phyloP scores from a whole-genome alignment of 257 asterid genomes.

The Primulina eburnea region DNA sequence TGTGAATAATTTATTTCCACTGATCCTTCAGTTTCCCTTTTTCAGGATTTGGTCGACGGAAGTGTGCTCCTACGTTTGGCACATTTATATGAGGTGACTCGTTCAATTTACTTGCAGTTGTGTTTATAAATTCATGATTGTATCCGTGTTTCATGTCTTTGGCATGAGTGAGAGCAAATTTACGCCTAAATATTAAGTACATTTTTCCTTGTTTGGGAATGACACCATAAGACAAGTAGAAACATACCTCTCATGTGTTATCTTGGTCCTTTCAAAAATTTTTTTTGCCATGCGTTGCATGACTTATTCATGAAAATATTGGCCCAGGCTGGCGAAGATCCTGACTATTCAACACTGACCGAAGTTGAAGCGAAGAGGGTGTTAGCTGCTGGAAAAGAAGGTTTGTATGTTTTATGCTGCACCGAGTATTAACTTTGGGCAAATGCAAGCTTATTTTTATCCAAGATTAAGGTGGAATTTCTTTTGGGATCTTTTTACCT shows the following conservation, averaged over 20 bases:
- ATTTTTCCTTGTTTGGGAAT: background rate
- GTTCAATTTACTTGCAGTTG: background rate
- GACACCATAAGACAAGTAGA: background rate
- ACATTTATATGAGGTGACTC: slow-evolving; percentile 71
- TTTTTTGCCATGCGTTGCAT: background rate
- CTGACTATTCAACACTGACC: slow-evolving; percentile 53
- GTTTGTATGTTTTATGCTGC: slow-evolving; percentile 29
- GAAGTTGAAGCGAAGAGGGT: slow-evolving; percentile 65
- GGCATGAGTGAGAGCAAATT: background rate
- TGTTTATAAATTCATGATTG: background rate
- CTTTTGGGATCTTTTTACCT: too few species aligned
- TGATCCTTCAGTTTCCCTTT: slow-evolving; percentile 21
- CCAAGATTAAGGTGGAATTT: background rate
- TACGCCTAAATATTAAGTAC: background rate
- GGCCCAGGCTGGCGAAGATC: slow-evolving; percentile 73
- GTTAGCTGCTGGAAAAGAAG: slow-evolving; percentile 56
- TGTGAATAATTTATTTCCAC: slow-evolving; percentile 12
- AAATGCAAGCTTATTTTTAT: background rate
- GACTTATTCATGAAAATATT: slow-evolving; percentile 15
- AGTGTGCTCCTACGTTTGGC: slow-evolving; percentile 74
- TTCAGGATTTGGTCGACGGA: slow-evolving; percentile 61
- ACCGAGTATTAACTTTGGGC: background rate
- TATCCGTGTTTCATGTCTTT: background rate
- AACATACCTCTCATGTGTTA: background rate
- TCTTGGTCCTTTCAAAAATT: background rate